A percentile compares a stretch with the other conserved stretches of the same genome.
Conservation (phyloP, 179 eudicot genomes). For the Silene noctiflora region DNA sequence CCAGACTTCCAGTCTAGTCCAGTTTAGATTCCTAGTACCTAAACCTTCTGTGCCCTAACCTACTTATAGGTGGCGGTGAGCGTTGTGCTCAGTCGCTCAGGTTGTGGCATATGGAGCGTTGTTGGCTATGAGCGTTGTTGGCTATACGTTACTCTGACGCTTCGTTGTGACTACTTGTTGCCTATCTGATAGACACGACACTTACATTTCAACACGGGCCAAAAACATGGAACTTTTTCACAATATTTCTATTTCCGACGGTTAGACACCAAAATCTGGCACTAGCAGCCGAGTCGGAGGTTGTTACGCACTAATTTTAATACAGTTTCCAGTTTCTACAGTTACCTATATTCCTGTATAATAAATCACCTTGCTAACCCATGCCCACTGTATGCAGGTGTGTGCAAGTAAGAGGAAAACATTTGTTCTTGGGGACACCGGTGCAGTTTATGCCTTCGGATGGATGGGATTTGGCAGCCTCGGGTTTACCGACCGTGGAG, state of each 20-base stretch:
- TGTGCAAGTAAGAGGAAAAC: conserved; percentile 97
- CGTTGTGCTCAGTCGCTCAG: neutral
- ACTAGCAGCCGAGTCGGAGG: neutral
- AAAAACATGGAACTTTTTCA: too few relatives aligned
- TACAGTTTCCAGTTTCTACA: neutral
- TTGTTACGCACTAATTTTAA: neutral
- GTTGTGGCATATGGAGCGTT: neutral
- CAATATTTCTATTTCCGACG: neutral
- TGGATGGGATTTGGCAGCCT: conserved; percentile 99
- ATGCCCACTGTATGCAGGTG: conserved; percentile 42
- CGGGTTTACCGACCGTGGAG: conserved; percentile 76
- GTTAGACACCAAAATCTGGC: neutral
- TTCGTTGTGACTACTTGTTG: too few relatives aligned
- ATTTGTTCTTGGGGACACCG: conserved; percentile 72
- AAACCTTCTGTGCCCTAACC: neutral
- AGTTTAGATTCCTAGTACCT: neutral
- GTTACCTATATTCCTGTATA: too few relatives aligned
- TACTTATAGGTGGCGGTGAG: neutral
- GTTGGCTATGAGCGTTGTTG: neutral
- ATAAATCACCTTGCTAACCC: neutral
- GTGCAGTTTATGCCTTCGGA: conserved; percentile 77
- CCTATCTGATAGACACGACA: too few relatives aligned
- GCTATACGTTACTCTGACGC: too few relatives aligned
- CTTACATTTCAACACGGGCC: too few relatives aligned
- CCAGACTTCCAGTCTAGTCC: too few relatives aligned